Evolutionary conservation across 2,329 filamentous ascomycete genomes (phyloP).

Genomic region (Alternaria tenuissima): DNA sequence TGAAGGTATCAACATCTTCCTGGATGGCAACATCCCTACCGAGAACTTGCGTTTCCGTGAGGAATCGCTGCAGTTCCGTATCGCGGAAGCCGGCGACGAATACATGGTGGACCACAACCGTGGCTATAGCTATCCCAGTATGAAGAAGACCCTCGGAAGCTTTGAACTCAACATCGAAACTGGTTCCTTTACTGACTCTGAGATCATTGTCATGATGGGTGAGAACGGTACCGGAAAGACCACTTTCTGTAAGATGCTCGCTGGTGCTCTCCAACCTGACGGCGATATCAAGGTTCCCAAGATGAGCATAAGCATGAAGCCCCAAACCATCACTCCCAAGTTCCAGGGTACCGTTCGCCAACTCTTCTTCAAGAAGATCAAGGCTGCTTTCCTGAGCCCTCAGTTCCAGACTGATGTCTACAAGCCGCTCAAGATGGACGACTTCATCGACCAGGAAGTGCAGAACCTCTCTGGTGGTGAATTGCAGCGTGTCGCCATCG

Average conservation of each 20-base stretch:
- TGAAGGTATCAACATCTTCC: conserved; percentile 99
- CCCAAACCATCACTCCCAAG: conserved; percentile 98
- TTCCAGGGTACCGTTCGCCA: conserved; percentile 96
- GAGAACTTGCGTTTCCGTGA: conserved; percentile 99
- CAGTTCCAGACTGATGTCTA: conserved; percentile 99
- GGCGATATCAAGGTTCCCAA: conserved; percentile 78
- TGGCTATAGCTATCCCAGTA: conserved; percentile 84
- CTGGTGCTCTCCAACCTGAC: conserved; percentile 92
- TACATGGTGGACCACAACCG: conserved; percentile 84
- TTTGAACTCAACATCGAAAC: conserved; percentile 85
- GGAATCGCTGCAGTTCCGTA: conserved; percentile 94
- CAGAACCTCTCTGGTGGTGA: conserved; percentile 99
- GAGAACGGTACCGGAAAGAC: conserved; percentile 99
- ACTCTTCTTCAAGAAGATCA: conserved; percentile 99
- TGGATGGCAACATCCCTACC: conserved; percentile 96
- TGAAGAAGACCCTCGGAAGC: conserved; percentile 90
- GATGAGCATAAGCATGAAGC: conserved; percentile 99
- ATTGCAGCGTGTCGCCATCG: conserved; percentile 98
- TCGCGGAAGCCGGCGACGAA: conserved; percentile 88
- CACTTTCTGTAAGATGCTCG: conserved; percentile 96
- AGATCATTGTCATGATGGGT: conserved; percentile 99
- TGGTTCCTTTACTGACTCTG: conserved; percentile 94
- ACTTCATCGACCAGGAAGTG: conserved; percentile 99
- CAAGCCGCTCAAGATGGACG: conserved; percentile 98
- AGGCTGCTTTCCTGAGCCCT: conserved; percentile 91